Evolutionary conservation across 306 rosid species (phyloP).

Genomic region (Cucurbita moschata): DNA sequence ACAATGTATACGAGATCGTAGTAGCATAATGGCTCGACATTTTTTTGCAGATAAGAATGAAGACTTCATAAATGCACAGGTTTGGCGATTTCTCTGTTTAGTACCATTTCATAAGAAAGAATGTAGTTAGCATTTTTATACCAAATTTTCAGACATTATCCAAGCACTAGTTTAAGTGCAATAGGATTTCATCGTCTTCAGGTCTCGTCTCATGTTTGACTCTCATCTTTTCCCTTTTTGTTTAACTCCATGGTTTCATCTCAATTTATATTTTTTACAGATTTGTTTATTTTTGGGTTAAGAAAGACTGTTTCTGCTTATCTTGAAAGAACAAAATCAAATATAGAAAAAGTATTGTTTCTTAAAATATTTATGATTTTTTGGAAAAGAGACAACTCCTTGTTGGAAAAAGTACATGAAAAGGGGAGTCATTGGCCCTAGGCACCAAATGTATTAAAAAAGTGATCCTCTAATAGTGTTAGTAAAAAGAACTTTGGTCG

Average conservation of each 20-base stretch:
- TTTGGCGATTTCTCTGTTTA: slow-evolving; percentile 7
- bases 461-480: background rate
- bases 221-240: background rate
- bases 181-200: background rate
- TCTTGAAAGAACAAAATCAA: background rate
- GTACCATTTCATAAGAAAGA: background rate
- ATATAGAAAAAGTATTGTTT: background rate
- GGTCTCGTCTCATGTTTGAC: background rate
- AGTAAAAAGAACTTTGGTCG: background rate
- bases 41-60: slow-evolving; percentile 88
- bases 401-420: background rate
- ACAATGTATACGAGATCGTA: slow-evolving; percentile 85
- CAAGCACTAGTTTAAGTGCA: background rate
- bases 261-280: background rate
- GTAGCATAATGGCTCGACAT: slow-evolving; percentile 99
- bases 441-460: background rate
- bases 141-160: background rate
- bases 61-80: slow-evolving; percentile 87
- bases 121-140: background rate
- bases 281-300: background rate
- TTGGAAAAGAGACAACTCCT: background rate
- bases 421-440: background rate
- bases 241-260: background rate
- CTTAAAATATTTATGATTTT: background rate
- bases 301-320: background rate